phyloP scores from a whole-genome alignment of 1,284 basidiomycete species.

The Cryptococcus wingfieldii region DNA sequence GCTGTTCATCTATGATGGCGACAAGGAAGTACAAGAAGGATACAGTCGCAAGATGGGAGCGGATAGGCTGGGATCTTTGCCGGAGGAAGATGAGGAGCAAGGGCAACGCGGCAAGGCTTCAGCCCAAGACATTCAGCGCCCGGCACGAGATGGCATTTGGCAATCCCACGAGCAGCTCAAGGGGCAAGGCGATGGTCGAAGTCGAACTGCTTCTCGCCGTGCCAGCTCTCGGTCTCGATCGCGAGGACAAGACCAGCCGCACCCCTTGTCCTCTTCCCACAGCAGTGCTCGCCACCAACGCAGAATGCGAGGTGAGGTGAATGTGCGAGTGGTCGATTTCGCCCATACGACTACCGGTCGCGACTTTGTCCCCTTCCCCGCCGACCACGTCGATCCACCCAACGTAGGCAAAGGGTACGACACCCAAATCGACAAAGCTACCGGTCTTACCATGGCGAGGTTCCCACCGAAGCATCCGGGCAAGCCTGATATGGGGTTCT shows the following conservation, averaged over 20 bases:
- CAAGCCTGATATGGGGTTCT: conserved; percentile 87
- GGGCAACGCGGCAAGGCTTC: not conserved
- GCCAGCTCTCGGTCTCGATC: conserved; percentile 8
- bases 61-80: conserved; percentile 7
- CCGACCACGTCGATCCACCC: conserved; percentile 29
- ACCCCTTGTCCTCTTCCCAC: conserved; percentile 4
- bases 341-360: conserved; percentile 95
- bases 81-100: conserved; percentile 13
- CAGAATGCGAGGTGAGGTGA: conserved; percentile 72
- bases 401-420: conserved; percentile 69
- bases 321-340: conserved; percentile 96
- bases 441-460: conserved; percentile 72
- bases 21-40: conserved; percentile 72
- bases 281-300: conserved; percentile 19
- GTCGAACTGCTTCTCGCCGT: conserved; percentile 21
- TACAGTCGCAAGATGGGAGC: conserved; percentile 24
- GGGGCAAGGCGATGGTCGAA: conserved; percentile 14
- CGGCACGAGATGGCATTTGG: conserved; percentile 17
- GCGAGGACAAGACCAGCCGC: not conserved
- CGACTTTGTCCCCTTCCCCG: conserved; percentile 68
- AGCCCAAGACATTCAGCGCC: not conserved
- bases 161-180: conserved; percentile 15
- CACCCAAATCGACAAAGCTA: conserved; percentile 69
- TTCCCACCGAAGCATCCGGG: conserved; percentile 89
- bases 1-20: conserved; percentile 96